These are phyloP conservation scores for Naegleria lovaniensis DNA, from an alignment of 208 protist genomes.

Conservation along the genomic window DNA sequence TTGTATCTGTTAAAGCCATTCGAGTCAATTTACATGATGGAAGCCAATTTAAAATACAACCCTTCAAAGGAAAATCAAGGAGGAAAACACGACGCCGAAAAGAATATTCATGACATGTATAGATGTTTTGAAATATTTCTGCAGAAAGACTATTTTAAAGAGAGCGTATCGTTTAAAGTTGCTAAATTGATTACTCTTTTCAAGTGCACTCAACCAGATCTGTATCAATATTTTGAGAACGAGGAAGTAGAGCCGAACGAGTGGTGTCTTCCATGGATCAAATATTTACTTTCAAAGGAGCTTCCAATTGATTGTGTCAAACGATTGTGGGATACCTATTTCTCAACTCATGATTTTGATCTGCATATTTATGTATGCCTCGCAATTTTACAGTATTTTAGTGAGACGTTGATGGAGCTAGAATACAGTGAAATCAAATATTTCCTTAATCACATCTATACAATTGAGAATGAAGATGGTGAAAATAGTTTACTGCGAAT, in stretches of 20 bases:
- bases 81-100: neutral
- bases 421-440: constrained; percentile 25
- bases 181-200: constrained; percentile 7
- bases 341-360: constrained; percentile 22
- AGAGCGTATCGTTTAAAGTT: neutral
- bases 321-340: neutral
- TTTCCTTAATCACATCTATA: neutral
- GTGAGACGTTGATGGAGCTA: constrained; percentile 12
- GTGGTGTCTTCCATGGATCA: constrained; percentile 1
- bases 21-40: neutral
- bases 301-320: constrained; percentile 1
- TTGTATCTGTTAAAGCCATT: neutral
- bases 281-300: neutral
- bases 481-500: neutral
- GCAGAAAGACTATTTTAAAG: neutral
- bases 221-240: constrained; percentile 16
- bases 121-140: neutral
- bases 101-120: neutral
- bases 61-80: neutral
- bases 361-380: constrained; percentile 21
- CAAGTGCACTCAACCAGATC: constrained; percentile 8
- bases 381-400: neutral
- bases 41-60: neutral
- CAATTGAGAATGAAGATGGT: neutral
- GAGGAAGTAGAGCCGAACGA: constrained; percentile 24